Base-by-base conservation (phyloP, 2,329 filamentous ascomycete species). In the Alternaria infectoria region DNA sequence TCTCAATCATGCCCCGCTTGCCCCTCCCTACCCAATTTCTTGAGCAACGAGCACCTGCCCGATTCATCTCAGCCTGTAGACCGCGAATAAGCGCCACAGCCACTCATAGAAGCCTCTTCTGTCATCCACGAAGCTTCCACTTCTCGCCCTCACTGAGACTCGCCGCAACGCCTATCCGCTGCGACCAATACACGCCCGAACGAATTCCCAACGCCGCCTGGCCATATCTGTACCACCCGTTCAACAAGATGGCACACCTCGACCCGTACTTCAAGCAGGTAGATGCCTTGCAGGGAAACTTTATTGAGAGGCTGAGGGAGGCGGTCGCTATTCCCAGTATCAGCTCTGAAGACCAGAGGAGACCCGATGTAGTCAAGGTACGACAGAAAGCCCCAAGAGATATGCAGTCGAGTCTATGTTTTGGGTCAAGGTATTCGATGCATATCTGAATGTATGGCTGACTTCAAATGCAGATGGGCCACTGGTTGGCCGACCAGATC, bases 251-350 rank as follows among this genome's bases (percentile, higher is more conserved):
- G 77, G 97, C 97, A 92, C 89, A 96, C 81, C 89, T 99, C 72
- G 93, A 97, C 81, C 87, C 90, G 68, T 98, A 91, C 86, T 98
- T 97, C 86, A 90, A 93, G 83, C 90, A 97, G 87, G 93, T 97
- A 74, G 93, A 97, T 82, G 83, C 83, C 78, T 86, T 94, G 75
- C 87, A 93, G 54, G 88, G 90, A 70, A 85, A 88, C 78, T 97
- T 97, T 83, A 96, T 97, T 81, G 91, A 96, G 74, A 91, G 95
- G 73, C 89, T 99, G 64, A 88, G 92, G 77, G 89, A 94, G 82
- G 96, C 96, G 58, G 96, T 99, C 64, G 95, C 94, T 56, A 99
- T 99, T 75, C 96, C 96, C 19, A 99, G 96, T 67, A 87, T 99
- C 79, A 98, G 95, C 32, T 92, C 95, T 51, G 94, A 97, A 67